Evolutionary conservation across 148 eudicot species (phyloP).

Genomic region (Polygonum aviculare): DNA sequence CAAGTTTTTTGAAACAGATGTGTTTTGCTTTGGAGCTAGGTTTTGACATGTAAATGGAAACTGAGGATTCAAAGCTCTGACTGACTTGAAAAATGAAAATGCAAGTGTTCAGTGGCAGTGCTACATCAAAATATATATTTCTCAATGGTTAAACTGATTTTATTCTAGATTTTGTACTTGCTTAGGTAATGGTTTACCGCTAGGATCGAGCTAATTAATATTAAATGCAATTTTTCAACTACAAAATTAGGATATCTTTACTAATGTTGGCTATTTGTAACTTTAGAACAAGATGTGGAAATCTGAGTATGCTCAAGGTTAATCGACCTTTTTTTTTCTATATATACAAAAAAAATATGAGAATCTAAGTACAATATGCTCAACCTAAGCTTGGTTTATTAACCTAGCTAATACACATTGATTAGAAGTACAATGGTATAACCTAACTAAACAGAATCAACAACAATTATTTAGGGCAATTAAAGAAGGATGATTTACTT

Average conservation of each 20-base stretch:
- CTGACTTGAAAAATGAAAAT: constrained; percentile 2
- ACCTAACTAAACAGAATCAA: background rate
- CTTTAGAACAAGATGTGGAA: no score
- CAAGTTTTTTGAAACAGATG: background rate
- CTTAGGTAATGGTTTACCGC: no score
- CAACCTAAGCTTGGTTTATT: background rate
- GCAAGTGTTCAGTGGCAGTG: background rate
- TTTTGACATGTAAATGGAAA: constrained; percentile 6
- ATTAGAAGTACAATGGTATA: background rate
- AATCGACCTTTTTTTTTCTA: no score
- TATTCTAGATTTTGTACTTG: background rate
- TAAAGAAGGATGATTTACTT: background rate
- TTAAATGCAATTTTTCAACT: no score
- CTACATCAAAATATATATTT: background rate
- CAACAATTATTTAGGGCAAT: background rate
- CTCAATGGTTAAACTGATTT: background rate
- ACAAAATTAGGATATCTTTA: no score
- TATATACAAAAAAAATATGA: no score
- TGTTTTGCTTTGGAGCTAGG: background rate
- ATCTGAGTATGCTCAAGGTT: no score
- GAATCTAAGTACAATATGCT: no score
- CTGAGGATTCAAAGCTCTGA: background rate
- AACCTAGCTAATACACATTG: background rate
- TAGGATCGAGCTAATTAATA: no score
- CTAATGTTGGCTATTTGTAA: no score